Evolutionary conservation across 352 stramenopile species (phyloP), one percentile per base, ranked within the genome.

Genomic region (Peronospora belbahrii): DNA sequence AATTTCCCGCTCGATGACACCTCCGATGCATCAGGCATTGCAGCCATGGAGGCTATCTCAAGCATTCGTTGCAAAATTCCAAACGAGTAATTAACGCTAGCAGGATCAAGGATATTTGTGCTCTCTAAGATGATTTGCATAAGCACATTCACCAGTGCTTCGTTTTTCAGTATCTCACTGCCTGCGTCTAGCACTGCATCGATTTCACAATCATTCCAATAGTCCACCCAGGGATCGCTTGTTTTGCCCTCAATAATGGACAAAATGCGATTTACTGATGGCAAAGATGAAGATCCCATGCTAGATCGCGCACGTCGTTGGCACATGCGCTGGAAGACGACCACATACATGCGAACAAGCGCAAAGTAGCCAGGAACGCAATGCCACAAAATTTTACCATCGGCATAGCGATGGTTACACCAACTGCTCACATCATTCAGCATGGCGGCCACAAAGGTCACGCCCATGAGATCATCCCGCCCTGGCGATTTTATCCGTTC

Each of bases 1-100:
- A 52, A 40, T 18, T 62, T 69, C 3, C 42, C 56, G 22, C 14
- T n/a, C 10, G 36, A n/a, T n/a, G 43, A 45, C 9, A 20, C 15
- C 11, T 56, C 38, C 4, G 43, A 52, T 15, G 53, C 58, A 42
- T 49, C 57, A 30, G 66, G 44, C 40, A 64, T 45, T 37, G 69
- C 62, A 41, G 61, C 65, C 42, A 66, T 62, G 10, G 73, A 74
- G 2, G 67, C 73, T 10, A 77, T 53, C 45, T 86, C 73, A 4
- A 93, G 46, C n/a, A 89, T 59, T 5, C 70, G 74, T 51, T 93
- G 78, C 13, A 93, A 61, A 10, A 88, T 76, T 7, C 74, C 74
- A 42, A 93, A 79, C 28, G 75, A 84, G 58, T 93, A 93, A 47
- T 93, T 88, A 18, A 88, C 81, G 34, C 73, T 93, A 14, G 68